A percentile compares a stretch with the other conserved stretches of the same genome.
phyloP scores from a whole-genome alignment of 2,329 filamentous ascomycete genomes.

The Xylaria hypoxylon region DNA sequence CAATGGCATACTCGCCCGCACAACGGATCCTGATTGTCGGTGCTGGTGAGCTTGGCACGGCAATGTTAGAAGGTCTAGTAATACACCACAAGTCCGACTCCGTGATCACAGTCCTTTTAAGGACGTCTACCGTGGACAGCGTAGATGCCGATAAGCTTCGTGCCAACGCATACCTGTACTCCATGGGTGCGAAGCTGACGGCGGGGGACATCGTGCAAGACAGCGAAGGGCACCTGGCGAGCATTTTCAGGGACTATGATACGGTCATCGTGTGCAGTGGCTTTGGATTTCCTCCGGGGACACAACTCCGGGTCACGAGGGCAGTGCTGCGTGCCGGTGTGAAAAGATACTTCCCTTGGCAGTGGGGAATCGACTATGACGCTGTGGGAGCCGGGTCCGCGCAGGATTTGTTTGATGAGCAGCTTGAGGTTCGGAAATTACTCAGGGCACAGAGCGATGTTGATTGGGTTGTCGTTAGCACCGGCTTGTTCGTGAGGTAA shows the following conservation, averaged over 20 bases:
- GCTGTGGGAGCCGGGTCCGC: slow-evolving; percentile 67
- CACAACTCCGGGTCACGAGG: slow-evolving; percentile 67
- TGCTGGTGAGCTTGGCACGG: slow-evolving; percentile 73
- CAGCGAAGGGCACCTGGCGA: slow-evolving; percentile 54
- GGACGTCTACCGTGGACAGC: slow-evolving; percentile 59
- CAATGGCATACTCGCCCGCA: slow-evolving; percentile 18
- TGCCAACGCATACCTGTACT: slow-evolving; percentile 51
- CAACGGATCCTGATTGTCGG: slow-evolving; percentile 69
- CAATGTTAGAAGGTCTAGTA: slow-evolving; percentile 64
- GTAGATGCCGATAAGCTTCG: slow-evolving; percentile 53
- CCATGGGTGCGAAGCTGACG: slow-evolving; percentile 56
- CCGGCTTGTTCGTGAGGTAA: slow-evolving; percentile 68
- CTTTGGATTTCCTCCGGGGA: slow-evolving; percentile 66
- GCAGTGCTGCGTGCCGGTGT: slow-evolving; percentile 62
- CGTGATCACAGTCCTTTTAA: slow-evolving; percentile 65
- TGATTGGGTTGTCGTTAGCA: slow-evolving; percentile 74
- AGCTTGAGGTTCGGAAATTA: slow-evolving; percentile 67
- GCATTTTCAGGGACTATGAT: slow-evolving; percentile 60
- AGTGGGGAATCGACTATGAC: slow-evolving; percentile 80
- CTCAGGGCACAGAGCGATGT: slow-evolving; percentile 61
- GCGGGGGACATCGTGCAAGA: slow-evolving; percentile 56
- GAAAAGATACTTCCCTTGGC: slow-evolving; percentile 74
- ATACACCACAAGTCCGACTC: slow-evolving; percentile 56
- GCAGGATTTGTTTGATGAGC: slow-evolving; percentile 76
- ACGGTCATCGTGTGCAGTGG: slow-evolving; percentile 71